Base-by-base conservation (phyloP, 106 monocot genomes). In the Iris macrosiphon region DNA sequence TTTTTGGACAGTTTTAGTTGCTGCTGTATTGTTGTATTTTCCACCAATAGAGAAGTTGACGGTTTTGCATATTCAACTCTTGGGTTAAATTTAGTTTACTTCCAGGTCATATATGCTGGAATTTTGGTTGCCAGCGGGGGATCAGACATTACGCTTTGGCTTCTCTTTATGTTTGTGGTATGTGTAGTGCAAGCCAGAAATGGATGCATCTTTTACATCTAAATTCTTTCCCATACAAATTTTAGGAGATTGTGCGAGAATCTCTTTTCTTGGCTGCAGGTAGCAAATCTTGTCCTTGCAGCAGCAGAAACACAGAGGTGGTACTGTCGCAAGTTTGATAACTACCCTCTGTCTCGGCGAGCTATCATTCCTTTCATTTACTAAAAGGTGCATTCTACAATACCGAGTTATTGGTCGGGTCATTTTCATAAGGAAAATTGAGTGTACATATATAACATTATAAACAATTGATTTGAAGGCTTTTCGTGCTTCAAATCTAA, bases 161-260 rank as follows among this genome's bases (percentile, higher is more conserved):
- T 95, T 31, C 69, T 89, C 63, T 82, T 85, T 47, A 19, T 74
- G 7, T 89, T 95, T 74, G 95, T 95, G 79, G 89, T 95, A 85
- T 41, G 77, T 46, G 4, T 49, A 2, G 1, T 33, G 11, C 7
- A 37, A 11, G 21, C 37, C 38, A 13, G 13, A 20, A 27, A 30
- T 49, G 32, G n/a, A n/a, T 42, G 20, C 34, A 40, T 18, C n/a
- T 40, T 64, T 11, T 24, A 38, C 13, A n/a, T 17, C 22, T 20
- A 17, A 44, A 19, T 13, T n/a, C 42, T 40, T 11, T 9, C 16
- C 5, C 5, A 16, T 20, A 28, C 6, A 9, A 45, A 29, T 5
- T 31, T 13, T 17, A 12, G 12, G 27, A 10, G 19, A 26, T 44
- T 37, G 7, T 38, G 10, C 4, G 10, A 46, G 22, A 25, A 17